phyloP scores from a whole-genome alignment of 2,329 filamentous ascomycete species.

The Monosporascus ibericus region DNA sequence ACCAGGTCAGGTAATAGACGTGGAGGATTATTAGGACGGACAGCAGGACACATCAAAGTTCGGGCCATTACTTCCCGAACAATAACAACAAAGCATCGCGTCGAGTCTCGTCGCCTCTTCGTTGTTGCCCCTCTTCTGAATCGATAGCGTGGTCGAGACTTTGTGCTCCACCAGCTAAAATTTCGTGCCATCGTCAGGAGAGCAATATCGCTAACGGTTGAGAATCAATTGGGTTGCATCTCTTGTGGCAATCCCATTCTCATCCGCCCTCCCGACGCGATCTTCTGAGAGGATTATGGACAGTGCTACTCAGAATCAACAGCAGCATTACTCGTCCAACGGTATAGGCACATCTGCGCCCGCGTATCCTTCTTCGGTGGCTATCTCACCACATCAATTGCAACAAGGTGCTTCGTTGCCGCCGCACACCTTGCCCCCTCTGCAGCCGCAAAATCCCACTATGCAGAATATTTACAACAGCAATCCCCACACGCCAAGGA shows the following conservation, averaged over 20 bases:
- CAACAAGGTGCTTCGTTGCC: constrained; percentile 40
- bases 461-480: constrained; percentile 52
- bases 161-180: not conserved
- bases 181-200: not conserved
- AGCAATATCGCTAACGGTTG: not conserved
- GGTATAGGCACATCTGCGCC: constrained; percentile 48
- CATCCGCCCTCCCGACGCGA: constrained; percentile 12
- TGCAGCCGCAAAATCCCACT: constrained; percentile 40
- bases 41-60: constrained; percentile 9
- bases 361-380: constrained; percentile 46
- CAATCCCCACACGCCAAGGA: constrained; percentile 57
- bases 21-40: constrained; percentile 22
- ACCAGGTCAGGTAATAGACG: constrained; percentile 24
- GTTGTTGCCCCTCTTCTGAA: constrained; percentile 1
- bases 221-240: constrained; percentile 13
- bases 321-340: constrained; percentile 47
- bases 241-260: constrained; percentile 18
- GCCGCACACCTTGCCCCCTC: constrained; percentile 50
- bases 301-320: constrained; percentile 32
- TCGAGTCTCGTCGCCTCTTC: not conserved
- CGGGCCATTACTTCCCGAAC: constrained; percentile 13
- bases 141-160: not conserved
- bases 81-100: constrained; percentile 8
- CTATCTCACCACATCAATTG: constrained; percentile 46
- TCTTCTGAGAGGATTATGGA: constrained; percentile 41